Conservation (phyloP, 2,329 filamentous ascomycete species). For the Sarocladium brachiariae region DNA sequence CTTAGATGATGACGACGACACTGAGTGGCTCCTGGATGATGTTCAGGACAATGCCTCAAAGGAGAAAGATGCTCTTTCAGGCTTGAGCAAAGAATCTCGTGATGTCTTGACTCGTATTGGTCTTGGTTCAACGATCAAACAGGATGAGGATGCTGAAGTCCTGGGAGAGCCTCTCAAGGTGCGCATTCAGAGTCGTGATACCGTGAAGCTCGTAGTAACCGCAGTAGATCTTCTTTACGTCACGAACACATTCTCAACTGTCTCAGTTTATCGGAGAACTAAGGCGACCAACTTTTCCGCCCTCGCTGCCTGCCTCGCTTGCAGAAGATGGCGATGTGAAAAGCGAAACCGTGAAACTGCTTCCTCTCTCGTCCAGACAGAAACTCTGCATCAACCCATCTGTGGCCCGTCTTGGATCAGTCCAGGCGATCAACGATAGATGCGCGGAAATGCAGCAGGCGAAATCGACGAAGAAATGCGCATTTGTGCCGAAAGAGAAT, state of each 20-base stretch:
- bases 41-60: constrained; percentile 41
- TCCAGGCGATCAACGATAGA: constrained; percentile 84
- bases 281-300: constrained; percentile 67
- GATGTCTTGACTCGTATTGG: constrained; percentile 64
- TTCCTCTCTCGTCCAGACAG: constrained; percentile 80
- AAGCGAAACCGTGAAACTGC: constrained; percentile 57
- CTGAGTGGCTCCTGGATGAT: constrained; percentile 69
- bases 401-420: constrained; percentile 62
- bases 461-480: constrained; percentile 52
- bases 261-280: constrained; percentile 83
- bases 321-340: constrained; percentile 19
- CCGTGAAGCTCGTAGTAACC: constrained; percentile 22
- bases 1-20: constrained; percentile 46
- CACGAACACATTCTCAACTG: constrained; percentile 85
- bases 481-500: constrained; percentile 72
- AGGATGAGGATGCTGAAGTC: constrained; percentile 34
- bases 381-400: constrained; percentile 84
- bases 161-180: constrained; percentile 64
- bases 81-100: constrained; percentile 67
- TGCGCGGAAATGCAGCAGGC: constrained; percentile 86
- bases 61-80: constrained; percentile 36
- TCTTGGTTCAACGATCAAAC: constrained; percentile 24
- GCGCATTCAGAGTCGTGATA: constrained; percentile 14
- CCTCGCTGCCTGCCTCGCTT: constrained; percentile 51
- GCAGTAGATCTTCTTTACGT: constrained; percentile 75